Evolutionary conservation across 2,329 filamentous ascomycete species (phyloP), one percentile per base, ranked within the genome.

Genomic region (Fusarium nodosum): DNA sequence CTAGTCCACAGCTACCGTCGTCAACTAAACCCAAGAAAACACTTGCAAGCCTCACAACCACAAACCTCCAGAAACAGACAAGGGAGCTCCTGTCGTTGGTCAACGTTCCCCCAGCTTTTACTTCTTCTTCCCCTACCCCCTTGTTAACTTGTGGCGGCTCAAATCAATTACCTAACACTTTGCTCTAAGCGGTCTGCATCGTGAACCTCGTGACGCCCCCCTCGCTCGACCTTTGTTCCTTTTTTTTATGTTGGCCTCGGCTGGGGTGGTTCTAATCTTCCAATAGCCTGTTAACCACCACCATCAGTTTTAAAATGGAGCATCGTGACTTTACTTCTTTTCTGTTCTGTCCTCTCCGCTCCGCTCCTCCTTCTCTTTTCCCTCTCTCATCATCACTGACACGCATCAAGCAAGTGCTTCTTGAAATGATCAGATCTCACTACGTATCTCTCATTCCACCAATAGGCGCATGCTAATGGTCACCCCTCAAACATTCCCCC

Each of bases 131-230:
- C 28, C 28, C 10, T 30, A 10, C 20, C 66, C 66, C 66, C 62
- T 69, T 70, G 64, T 46, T 24, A 41, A 36, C 24, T 34, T 64
- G 42, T 22, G 31, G 51, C 36, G 65, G 62, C 56, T 65, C 56
- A 50, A 58, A 59, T 58, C 47, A 66, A 66, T 73, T 73, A 73
- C 66, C 62, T 74, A 73, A 74, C 52, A 20, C 47, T 73, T 74
- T 70, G 59, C 67, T 65, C 53, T 61, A 73, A 73, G 72, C 66
- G 71, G 68, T 61, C 67, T 61, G 46, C 33, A 45, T 63, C 28
- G 28, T 52, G 41, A 39, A 44, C 66, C 67, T 68, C 71, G 59
- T 63, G 67, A 70, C 67, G 38, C 42, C 28, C 57, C 62, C 60
- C 48, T 51, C 34, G 48, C 33, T 58, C 56, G 57, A 70, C 31